Evolutionary conservation across 1,284 basidiomycete genomes (phyloP), one percentile per base, ranked within the genome.

Genomic region (Puccinia sorghi): DNA sequence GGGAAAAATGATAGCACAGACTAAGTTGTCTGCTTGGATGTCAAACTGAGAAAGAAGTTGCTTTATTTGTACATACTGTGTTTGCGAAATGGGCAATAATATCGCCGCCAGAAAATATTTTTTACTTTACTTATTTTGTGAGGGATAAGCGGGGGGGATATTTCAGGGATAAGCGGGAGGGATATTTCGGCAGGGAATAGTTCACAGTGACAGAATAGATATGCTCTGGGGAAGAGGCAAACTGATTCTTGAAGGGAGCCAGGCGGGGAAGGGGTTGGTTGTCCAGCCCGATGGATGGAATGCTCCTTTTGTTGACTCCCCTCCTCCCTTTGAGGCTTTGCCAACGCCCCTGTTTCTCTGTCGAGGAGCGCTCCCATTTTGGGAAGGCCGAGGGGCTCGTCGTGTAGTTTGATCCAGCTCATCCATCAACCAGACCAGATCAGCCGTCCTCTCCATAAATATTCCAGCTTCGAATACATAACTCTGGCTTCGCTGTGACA

Each of bases 271-370:
- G 3, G 9, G 32, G 27, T n/a, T 32, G 27, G 32, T 32, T 32
- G 32, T 32, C 32, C 32, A 32, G 32, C 32, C 32, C 2, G 32
- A 32, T 32, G 32, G 32, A 32, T 32, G 32, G 32, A 4, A 32
- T 20, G 41, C 41, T 64, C 61, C 20, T 64, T 46, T 64, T 46
- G 61, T 64, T 46, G 61, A 7, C 43, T 46, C 59, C 39, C 57
- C 61, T 63, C 59, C 59, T n/a, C n/a, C n/a, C n/a, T n/a, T n/a
- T n/a, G n/a, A n/a, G n/a, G n/a, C 61, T 64, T 64, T 46, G 61
- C 22, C 39, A 43, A 64, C 61, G 41, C 61, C 61, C 61, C 61
- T 64, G 61, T 64, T 64, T 64, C 61, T 64, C 41, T n/a, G 41
- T 43, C 46, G 61, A 46, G 41, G 61, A 64, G 46, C n/a, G 61